A percentile compares a stretch with the other conserved stretches of the same genome.
phyloP scores from a whole-genome alignment of 495 filamentous ascomycete genomes.

The Aspergillus conjunctus region DNA sequence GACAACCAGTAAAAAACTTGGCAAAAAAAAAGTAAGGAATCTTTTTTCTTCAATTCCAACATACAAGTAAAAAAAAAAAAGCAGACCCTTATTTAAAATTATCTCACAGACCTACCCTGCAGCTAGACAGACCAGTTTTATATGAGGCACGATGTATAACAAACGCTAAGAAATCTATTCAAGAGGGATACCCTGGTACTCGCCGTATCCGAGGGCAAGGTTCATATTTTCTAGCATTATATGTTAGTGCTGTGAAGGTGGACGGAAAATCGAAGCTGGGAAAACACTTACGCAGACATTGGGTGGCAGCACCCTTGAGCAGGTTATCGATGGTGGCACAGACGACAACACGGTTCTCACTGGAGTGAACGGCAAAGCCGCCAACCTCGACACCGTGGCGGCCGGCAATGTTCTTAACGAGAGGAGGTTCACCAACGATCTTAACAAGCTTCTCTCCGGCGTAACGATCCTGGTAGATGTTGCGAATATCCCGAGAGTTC shows the following conservation, averaged over 20 bases:
- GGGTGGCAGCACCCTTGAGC: slow-evolving; percentile 93
- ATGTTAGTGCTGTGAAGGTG: slow-evolving; percentile 19
- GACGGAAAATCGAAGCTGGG: background rate
- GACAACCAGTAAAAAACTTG: slow-evolving; percentile 6
- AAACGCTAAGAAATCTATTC: slow-evolving; percentile 42
- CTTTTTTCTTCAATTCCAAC: slow-evolving; percentile 21
- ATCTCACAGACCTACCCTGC: slow-evolving; percentile 28
- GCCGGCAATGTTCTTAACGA: slow-evolving; percentile 84
- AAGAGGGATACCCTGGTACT: slow-evolving; percentile 88
- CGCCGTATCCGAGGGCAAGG: slow-evolving; percentile 86
- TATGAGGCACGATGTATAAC: slow-evolving; percentile 18
- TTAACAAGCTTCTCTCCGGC: slow-evolving; percentile 94
- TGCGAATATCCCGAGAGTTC: slow-evolving; percentile 87
- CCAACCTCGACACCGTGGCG: slow-evolving; percentile 95
- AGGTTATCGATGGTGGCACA: slow-evolving; percentile 98
- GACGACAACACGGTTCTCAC: slow-evolving; percentile 87
- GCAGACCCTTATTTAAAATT: slow-evolving; percentile 18
- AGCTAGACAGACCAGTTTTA: slow-evolving; percentile 26
- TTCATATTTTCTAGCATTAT: slow-evolving; percentile 85
- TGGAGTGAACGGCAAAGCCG: slow-evolving; percentile 87
- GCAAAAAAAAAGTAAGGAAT: slow-evolving; percentile 6
- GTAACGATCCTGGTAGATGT: slow-evolving; percentile 94
- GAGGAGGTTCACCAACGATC: slow-evolving; percentile 82
- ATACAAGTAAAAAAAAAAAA: slow-evolving; percentile 16
- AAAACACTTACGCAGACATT: slow-evolving; percentile 80